Evolutionary conservation across 305 asterid genomes (phyloP).

Genomic region (Vinca major): DNA sequence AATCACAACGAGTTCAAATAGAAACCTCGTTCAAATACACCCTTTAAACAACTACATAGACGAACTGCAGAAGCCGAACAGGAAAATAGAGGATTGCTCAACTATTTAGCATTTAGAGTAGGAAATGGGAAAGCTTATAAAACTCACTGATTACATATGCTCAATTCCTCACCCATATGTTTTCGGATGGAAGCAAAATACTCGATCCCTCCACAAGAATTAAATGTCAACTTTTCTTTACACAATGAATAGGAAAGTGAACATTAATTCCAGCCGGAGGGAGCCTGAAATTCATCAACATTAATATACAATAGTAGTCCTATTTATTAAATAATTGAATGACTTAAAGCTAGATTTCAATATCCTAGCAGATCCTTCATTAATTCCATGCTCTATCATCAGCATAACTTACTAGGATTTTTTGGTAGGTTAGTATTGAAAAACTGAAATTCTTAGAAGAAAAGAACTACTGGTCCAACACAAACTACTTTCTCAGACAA

Average conservation of each 20-base stretch:
- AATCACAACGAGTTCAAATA: too few species aligned
- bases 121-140: background rate
- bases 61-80: background rate
- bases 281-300: background rate
- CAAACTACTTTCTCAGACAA: constrained; percentile 3
- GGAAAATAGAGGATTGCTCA: background rate
- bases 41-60: background rate
- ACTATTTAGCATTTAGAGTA: too few species aligned
- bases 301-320: too few species aligned
- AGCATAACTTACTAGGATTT: constrained; percentile 1
- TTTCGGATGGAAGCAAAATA: background rate
- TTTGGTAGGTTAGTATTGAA: background rate
- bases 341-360: background rate
- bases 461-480: background rate
- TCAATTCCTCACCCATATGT: background rate
- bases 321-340: too few species aligned
- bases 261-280: too few species aligned
- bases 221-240: too few species aligned
- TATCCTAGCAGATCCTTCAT: background rate
- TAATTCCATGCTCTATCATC: background rate
- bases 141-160: background rate
- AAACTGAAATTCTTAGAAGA: constrained; percentile 2
- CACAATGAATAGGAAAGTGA: background rate
- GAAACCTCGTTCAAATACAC: too few species aligned
- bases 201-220: too few species aligned